Evolutionary conservation across 2,329 filamentous ascomycete species (phyloP).

Genomic region (Sclerotiophoma versabilis): DNA sequence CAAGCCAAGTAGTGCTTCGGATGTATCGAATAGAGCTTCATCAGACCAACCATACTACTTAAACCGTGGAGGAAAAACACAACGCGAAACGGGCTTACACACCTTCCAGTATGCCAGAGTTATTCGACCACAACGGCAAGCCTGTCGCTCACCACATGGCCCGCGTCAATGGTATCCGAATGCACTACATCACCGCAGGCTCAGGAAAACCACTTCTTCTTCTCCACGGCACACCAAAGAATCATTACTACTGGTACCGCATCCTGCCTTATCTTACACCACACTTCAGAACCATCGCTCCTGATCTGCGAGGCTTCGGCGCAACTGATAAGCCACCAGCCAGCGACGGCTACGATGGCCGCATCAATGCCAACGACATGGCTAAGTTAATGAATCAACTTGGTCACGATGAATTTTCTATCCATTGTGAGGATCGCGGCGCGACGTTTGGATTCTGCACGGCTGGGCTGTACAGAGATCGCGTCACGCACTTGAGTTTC

Average conservation of each 20-base stretch:
- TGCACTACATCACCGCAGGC: constrained; percentile 32
- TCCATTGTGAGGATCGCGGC: constrained; percentile 63
- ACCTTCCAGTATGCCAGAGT: constrained; percentile 24
- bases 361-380: constrained; percentile 47
- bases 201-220: constrained; percentile 28
- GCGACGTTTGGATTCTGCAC: constrained; percentile 30
- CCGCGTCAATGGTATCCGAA: constrained; percentile 29
- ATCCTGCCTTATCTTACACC: constrained; percentile 44
- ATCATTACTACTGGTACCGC: constrained; percentile 47
- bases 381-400: constrained; percentile 40
- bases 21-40: not conserved
- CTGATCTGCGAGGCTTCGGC: constrained; percentile 49
- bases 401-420: constrained; percentile 77
- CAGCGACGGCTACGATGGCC: constrained; percentile 47
- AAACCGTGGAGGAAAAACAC: not conserved
- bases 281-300: constrained; percentile 48
- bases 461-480: constrained; percentile 24
- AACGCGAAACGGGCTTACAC: not conserved
- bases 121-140: constrained; percentile 25
- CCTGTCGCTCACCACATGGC: constrained; percentile 26
- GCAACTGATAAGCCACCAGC: constrained; percentile 51
- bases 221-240: constrained; percentile 33
- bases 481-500: constrained; percentile 28
- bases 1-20: not conserved
- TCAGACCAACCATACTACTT: not conserved